Evolutionary conservation across 169 alveolate genomes (phyloP).

Genomic region (Eimeria falciformis): DNA sequence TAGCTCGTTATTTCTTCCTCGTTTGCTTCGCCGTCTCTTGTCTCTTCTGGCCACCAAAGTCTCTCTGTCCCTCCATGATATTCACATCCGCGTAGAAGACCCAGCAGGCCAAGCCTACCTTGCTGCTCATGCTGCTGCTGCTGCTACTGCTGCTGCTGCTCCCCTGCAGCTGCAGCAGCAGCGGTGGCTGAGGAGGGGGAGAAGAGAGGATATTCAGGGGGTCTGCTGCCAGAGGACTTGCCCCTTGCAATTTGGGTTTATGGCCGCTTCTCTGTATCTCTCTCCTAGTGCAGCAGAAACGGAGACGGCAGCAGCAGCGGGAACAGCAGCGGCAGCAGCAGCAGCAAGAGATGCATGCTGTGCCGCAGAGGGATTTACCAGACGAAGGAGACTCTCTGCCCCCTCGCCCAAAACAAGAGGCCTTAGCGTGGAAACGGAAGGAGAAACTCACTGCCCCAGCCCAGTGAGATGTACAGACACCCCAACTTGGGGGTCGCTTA

Average conservation of each 20-base stretch:
- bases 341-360: background rate
- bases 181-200: slow-evolving; percentile 11
- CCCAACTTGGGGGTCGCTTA: background rate
- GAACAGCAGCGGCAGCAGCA: background rate
- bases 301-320: background rate
- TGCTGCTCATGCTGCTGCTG: slow-evolving; percentile 39
- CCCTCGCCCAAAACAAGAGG: slow-evolving; percentile 2
- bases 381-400: slow-evolving; percentile 25
- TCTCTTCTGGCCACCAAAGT: background rate
- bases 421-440: no score
- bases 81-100: slow-evolving; percentile 45
- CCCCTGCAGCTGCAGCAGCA: background rate
- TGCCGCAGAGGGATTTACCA: no score
- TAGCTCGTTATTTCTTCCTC: background rate
- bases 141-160: slow-evolving; percentile 14
- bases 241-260: slow-evolving; percentile 20
- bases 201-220: background rate
- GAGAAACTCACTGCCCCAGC: no score
- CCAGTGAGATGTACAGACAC: background rate
- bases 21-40: slow-evolving; percentile 54
- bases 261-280: background rate
- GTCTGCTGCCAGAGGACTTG: background rate
- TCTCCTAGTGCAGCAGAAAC: slow-evolving; percentile 28
- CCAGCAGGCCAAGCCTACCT: slow-evolving; percentile 3
- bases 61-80: background rate